Conservation (phyloP, 179 eudicot genomes). For the Sideroxylon spinosum region DNA sequence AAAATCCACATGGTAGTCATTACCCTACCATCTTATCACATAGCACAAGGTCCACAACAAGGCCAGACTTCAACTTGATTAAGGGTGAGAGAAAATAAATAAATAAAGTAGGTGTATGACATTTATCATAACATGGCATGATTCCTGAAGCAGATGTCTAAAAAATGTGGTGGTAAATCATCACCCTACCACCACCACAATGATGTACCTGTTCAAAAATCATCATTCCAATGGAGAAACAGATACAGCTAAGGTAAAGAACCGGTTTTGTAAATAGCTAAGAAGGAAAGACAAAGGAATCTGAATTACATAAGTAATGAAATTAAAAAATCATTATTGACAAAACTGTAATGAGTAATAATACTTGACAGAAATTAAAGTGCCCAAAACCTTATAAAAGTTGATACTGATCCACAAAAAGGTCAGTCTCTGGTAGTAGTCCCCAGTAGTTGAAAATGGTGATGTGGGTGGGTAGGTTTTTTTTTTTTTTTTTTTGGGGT, state of each 20-base stretch:
- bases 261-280: background rate
- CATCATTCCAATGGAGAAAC: no score
- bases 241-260: background rate
- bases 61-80: no score
- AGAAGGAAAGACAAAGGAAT: background rate
- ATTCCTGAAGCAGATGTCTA: background rate
- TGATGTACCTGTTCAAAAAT: background rate
- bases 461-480: no score
- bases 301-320: background rate
- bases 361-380: background rate
- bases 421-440: background rate
- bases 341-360: background rate
- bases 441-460: background rate
- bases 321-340: background rate
- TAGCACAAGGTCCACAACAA: no score
- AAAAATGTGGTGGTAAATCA: background rate
- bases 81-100: background rate
- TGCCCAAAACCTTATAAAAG: background rate
- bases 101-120: background rate
- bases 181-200: constrained; percentile 8
- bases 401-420: background rate
- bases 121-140: background rate
- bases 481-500: no score
- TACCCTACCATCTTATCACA: background rate
- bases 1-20: background rate